These are phyloP conservation scores for Telfairia occidentalis DNA, from an alignment of 331 rosid species.

Conservation along the genomic window DNA sequence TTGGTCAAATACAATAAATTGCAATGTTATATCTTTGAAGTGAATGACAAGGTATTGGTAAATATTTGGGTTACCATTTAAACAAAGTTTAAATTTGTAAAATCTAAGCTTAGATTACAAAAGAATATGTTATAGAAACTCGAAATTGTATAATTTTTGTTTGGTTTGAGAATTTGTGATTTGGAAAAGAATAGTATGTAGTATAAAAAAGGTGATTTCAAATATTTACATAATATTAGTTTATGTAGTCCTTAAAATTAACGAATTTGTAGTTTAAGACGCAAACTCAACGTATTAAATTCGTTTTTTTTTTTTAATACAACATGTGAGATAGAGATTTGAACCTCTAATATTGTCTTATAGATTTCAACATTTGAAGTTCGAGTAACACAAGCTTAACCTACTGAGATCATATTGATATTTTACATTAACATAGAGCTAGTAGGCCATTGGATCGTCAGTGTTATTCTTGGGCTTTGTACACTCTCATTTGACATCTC, in stretches of 20 bases:
- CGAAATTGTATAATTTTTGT: background rate
- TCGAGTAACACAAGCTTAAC: too few species aligned
- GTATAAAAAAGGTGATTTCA: background rate
- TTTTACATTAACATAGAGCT: background rate
- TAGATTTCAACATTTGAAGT: too few species aligned
- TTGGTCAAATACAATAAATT: background rate
- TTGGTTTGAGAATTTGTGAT: background rate
- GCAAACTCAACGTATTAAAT: too few species aligned
- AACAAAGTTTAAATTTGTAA: background rate
- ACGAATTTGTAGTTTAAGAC: too few species aligned
- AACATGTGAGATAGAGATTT: too few species aligned
- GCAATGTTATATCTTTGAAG: background rate
- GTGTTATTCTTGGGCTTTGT: background rate
- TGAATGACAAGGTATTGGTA: too few species aligned
- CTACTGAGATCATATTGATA: too few species aligned
- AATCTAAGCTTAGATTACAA: background rate
- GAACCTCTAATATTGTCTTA: too few species aligned
- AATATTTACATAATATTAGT: too few species aligned
- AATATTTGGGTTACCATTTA: too few species aligned
- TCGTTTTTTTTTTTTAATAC: too few species aligned
- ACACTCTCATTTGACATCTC: background rate
- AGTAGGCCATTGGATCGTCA: background rate
- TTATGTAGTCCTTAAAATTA: too few species aligned
- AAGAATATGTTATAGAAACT: background rate
- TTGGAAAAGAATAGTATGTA: background rate